Percentiles rank a stretch among this genome's conserved stretches.
Conservation (phyloP, 441 rosid species). For the Geranium incanum region DNA sequence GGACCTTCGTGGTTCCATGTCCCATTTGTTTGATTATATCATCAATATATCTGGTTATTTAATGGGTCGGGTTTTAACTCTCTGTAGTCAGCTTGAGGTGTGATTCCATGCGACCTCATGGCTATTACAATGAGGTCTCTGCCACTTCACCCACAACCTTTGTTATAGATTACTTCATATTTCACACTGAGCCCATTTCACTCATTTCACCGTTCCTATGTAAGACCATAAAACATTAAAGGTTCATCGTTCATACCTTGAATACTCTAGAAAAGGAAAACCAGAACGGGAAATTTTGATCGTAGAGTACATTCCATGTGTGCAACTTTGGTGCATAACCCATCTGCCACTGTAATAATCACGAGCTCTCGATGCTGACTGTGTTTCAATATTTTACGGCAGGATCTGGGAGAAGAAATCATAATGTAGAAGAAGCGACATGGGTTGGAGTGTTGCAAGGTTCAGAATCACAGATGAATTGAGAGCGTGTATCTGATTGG, state of each 20-base stretch:
- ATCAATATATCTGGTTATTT: constrained; percentile 43
- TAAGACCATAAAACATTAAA: not conserved
- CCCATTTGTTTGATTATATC: constrained; percentile 38
- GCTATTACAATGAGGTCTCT: too few relatives aligned
- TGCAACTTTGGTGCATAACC: constrained; percentile 41
- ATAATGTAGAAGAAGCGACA: constrained; percentile 21
- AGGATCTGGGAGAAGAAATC: constrained; percentile 28
- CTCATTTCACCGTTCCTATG: not conserved
- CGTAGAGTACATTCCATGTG: constrained; percentile 36
- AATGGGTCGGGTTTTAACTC: constrained; percentile 42
- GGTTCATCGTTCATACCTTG: constrained; percentile 37
- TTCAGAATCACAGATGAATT: constrained; percentile 31
- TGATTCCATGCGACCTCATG: too few relatives aligned
- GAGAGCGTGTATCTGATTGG: constrained; percentile 25
- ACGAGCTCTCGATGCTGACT: constrained; percentile 23
- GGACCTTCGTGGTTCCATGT: constrained; percentile 38
- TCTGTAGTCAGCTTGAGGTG: constrained; percentile 44
- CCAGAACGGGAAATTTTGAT: constrained; percentile 71
- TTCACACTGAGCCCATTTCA: not conserved
- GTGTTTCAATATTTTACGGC: not conserved
- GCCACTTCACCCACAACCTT: too few relatives aligned
- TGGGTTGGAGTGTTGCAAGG: constrained; percentile 27
- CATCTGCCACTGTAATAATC: constrained; percentile 65
- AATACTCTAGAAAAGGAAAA: constrained; percentile 55
- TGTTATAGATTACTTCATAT: too few relatives aligned